phyloP scores from a whole-genome alignment of 805 yeast genomes.

The Metschnikowia colocasiae region DNA sequence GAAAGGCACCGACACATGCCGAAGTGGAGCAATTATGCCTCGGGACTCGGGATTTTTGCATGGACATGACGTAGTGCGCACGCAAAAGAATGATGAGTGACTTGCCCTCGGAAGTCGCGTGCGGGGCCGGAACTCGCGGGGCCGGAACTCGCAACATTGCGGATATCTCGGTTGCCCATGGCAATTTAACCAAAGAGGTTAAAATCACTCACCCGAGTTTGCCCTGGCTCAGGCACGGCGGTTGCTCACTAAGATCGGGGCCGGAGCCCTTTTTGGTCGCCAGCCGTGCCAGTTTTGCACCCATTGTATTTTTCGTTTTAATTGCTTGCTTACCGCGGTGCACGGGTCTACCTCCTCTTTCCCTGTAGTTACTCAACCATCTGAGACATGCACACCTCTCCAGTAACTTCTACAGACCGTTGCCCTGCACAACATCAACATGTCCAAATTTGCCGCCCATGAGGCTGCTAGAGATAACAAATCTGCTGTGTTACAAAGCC shows the following conservation, averaged over 20 bases:
- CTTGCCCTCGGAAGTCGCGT: constrained; percentile 4
- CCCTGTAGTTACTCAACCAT: neutral
- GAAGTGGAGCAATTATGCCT: neutral
- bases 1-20: neutral
- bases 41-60: neutral
- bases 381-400: neutral
- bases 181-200: constrained; percentile 5
- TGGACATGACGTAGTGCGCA: constrained; percentile 4
- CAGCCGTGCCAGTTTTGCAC: neutral
- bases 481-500: constrained; percentile 44
- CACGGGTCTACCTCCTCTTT: constrained; percentile 5
- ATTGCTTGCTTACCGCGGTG: constrained; percentile 4
- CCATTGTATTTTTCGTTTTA: neutral
- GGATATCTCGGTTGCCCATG: constrained; percentile 3
- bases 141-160: constrained; percentile 4
- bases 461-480: constrained; percentile 68
- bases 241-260: neutral
- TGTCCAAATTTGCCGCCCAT: constrained; percentile 35
- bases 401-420: neutral
- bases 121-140: neutral
- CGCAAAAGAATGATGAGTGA: constrained; percentile 1
- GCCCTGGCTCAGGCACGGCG: neutral
- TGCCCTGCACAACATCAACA: neutral
- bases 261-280: neutral
- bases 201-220: neutral